Evolutionary conservation across 345 rosid genomes (phyloP).

Genomic region (Hypericum androsaemum): DNA sequence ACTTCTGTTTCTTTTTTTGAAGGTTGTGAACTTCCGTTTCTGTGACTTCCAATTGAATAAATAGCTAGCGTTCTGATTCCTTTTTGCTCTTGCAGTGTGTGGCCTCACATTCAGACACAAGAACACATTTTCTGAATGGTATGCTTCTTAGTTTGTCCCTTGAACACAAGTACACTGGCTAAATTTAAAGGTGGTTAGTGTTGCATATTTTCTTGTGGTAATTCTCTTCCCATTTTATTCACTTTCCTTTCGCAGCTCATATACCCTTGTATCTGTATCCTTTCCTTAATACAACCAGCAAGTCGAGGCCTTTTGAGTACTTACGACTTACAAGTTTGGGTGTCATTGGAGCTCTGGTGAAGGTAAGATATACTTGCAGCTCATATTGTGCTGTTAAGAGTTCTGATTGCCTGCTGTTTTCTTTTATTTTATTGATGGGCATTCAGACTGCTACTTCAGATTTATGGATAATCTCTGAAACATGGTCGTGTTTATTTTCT

Average conservation of each 20-base stretch:
- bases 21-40: too few relatives aligned
- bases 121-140: slow-evolving; percentile 90
- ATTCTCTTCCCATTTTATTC: slow-evolving; percentile 1
- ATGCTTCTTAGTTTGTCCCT: slow-evolving; percentile 18
- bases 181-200: neutral
- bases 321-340: slow-evolving; percentile 95
- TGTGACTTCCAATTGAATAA: neutral
- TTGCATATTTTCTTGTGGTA: neutral
- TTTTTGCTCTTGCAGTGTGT: slow-evolving; percentile 65
- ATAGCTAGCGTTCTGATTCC: slow-evolving; percentile 8
- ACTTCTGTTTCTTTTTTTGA: too few relatives aligned
- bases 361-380: slow-evolving; percentile 40
- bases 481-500: neutral
- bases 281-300: slow-evolving; percentile 89
- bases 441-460: neutral
- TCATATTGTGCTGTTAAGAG: neutral
- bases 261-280: slow-evolving; percentile 89
- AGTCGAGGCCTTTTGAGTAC: slow-evolving; percentile 94
- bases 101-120: slow-evolving; percentile 95
- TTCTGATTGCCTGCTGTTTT: neutral
- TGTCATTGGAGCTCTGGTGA: slow-evolving; percentile 96
- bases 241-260: slow-evolving; percentile 57
- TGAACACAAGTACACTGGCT: neutral
- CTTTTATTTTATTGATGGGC: neutral
- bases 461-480: neutral